Percentiles rank a stretch among this genome's conserved stretches.
phyloP scores from a whole-genome alignment of 2,329 filamentous ascomycete species.

The Tolypocladium album region DNA sequence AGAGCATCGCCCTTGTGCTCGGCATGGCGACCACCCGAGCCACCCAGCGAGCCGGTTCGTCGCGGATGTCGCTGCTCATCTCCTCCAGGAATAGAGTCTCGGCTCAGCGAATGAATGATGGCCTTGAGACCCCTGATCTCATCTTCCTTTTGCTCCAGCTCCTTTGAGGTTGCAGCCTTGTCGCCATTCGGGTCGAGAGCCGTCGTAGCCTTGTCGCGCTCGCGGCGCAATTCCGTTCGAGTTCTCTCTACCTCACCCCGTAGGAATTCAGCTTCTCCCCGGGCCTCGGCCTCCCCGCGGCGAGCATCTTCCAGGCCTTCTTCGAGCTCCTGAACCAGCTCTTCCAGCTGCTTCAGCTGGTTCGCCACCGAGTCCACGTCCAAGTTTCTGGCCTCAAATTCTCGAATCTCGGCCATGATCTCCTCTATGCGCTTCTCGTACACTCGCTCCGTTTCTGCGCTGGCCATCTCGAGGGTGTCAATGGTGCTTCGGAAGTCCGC shows the following conservation, averaged over 20 bases:
- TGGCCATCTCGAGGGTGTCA: slow-evolving; percentile 90
- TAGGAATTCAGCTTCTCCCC: slow-evolving; percentile 91
- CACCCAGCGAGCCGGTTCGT: slow-evolving; percentile 22
- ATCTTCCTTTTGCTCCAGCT: slow-evolving; percentile 89
- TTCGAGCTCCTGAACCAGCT: slow-evolving; percentile 91
- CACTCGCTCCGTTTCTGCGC: slow-evolving; percentile 87
- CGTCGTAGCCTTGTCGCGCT: slow-evolving; percentile 62
- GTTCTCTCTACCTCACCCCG: slow-evolving; percentile 90
- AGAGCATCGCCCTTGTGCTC: slow-evolving; percentile 47
- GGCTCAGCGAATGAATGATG: slow-evolving; percentile 90
- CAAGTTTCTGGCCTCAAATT: slow-evolving; percentile 70
- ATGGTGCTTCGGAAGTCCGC: slow-evolving; percentile 96
- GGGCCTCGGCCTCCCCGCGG: slow-evolving; percentile 86
- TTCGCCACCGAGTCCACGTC: slow-evolving; percentile 86
- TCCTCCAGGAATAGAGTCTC: slow-evolving; percentile 49
- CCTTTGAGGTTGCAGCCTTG: slow-evolving; percentile 48
- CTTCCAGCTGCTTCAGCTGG: slow-evolving; percentile 90
- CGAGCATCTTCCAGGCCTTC: slow-evolving; percentile 93
- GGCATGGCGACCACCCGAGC: slow-evolving; percentile 12
- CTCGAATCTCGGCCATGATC: slow-evolving; percentile 70
- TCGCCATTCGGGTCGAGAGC: slow-evolving; percentile 28
- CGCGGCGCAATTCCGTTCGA: slow-evolving; percentile 74
- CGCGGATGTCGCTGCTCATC: slow-evolving; percentile 19
- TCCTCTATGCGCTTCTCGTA: slow-evolving; percentile 91
- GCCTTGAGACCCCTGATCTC: slow-evolving; percentile 95